A percentile compares a stretch with the other conserved stretches of the same genome.
Evolutionary conservation across 1,139 yeast genomes (phyloP).

Genomic region (Kodamaea sp.): DNA sequence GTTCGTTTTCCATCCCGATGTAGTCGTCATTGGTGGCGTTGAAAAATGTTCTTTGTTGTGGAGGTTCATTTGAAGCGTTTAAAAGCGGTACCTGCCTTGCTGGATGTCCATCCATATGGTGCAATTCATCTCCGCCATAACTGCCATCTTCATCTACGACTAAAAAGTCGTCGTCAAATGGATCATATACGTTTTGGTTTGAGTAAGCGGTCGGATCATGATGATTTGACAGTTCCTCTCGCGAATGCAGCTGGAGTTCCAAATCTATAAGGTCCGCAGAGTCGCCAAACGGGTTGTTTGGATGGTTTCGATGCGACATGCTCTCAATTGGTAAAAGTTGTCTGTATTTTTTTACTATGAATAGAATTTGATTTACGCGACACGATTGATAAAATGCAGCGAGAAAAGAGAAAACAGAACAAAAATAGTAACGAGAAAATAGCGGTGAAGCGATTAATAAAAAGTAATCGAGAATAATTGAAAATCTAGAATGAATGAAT

Average conservation of each 20-base stretch:
- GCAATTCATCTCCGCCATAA: constrained; percentile 8
- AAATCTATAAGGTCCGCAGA: constrained; percentile 32
- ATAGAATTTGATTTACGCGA: too few species aligned
- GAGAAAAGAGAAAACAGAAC: too few species aligned
- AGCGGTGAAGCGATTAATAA: too few species aligned
- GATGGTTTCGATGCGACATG: constrained; percentile 6
- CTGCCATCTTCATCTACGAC: constrained; percentile 31
- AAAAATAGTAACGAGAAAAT: too few species aligned
- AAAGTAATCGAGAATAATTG: too few species aligned
- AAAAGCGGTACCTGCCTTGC: constrained; percentile 26
- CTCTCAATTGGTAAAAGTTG: constrained; percentile 1
- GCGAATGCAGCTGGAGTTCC: constrained; percentile 15
- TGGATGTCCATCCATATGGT: background rate
- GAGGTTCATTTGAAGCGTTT: constrained; percentile 17
- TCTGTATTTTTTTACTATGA: background rate
- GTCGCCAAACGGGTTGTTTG: constrained; percentile 12
- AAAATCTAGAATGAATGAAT: too few species aligned
- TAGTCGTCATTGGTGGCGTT: constrained; percentile 12
- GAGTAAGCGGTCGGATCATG: too few species aligned
- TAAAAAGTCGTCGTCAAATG: constrained; percentile 37
- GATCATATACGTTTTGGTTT: constrained; percentile 16
- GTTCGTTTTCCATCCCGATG: constrained; percentile 13
- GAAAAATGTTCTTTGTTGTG: constrained; percentile 16
- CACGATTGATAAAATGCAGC: too few species aligned
- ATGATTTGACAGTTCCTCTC: background rate